Evolutionary conservation across 768 basidiomycete genomes (phyloP), one percentile per base, ranked within the genome.

Genomic region (Botryobasidium botryosum): DNA sequence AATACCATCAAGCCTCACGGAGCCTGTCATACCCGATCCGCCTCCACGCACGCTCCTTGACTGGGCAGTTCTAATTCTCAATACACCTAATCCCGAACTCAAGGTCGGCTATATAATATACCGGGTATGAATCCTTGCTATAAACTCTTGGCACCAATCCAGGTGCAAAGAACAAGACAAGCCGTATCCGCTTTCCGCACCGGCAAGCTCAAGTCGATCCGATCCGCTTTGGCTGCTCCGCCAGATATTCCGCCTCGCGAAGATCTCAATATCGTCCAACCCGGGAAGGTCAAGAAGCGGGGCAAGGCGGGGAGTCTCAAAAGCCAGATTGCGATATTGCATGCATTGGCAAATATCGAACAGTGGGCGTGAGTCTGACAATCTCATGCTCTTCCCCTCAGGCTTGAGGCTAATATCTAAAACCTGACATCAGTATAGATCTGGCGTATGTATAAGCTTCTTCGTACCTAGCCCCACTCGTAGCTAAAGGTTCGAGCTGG

Each of bases 291-390:
- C 13, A 68, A 66, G 35, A 75, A 64, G 47, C 61, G 75, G 36
- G 65, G 65, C 0, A 64, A 63, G 44, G 65, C 61, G 1, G 65
- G 64, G 10, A 59, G 54, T 7, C 57, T 63, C 36, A 77, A 74
- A 59, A 81, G 71, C 50, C 61, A 76, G 21, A 73, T 76, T 0
- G 71, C 74, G 10, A 82, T 85, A 78, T 60, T 86, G 6, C 84
- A 85, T 59, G 79, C 83, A 1, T 60, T 86, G 1, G 83, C 83
- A 1, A 84, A 84, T 55, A 83, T 88, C 43, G 83, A 86, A 53
- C 83, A 84, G 57, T 88, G 81, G 79, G 85, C 85, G 71, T 80
- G 52, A 70, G 79, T 75, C 17, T 7, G 5, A 45, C 13, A 20
- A 28, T 24, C 25, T 13, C 5, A 43, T 40, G 4, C 21, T 15